A percentile compares a stretch with the other conserved stretches of the same genome.
These are phyloP conservation scores for Pseudoturritis turrita DNA, from an alignment of 345 rosid genomes.

Conservation along the genomic window DNA sequence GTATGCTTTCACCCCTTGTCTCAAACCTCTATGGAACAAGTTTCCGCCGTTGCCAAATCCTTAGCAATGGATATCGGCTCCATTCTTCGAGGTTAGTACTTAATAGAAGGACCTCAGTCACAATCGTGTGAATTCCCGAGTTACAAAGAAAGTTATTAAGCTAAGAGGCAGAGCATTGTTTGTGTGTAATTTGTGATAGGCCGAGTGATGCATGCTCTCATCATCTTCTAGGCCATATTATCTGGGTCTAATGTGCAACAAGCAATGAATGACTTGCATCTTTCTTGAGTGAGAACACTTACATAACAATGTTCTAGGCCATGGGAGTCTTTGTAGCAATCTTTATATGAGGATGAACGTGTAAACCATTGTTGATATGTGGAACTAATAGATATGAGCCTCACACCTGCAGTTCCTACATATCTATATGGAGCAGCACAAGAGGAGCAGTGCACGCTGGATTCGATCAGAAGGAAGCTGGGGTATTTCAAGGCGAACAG, in stretches of 20 bases:
- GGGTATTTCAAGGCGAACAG: conserved; percentile 83
- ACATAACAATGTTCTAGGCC: too few species aligned
- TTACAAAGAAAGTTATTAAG: not conserved
- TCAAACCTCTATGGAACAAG: conserved; percentile 53
- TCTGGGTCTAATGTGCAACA: too few species aligned
- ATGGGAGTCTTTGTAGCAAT: not conserved
- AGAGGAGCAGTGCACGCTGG: conserved; percentile 57
- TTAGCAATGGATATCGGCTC: conserved; percentile 68
- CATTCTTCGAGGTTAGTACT: conserved; percentile 57
- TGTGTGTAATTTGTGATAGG: not conserved
- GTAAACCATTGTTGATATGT: not conserved
- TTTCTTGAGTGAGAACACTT: too few species aligned
- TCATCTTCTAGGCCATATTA: too few species aligned
- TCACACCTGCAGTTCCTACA: conserved; percentile 64
- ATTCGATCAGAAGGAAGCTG: conserved; percentile 74
- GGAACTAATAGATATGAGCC: not conserved
- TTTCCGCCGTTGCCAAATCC: conserved; percentile 57
- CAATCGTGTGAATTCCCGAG: not conserved
- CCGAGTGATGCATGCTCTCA: too few species aligned
- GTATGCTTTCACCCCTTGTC: conserved; percentile 84
- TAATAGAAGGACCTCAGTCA: too few species aligned
- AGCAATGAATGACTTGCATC: too few species aligned
- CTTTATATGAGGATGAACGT: too few species aligned
- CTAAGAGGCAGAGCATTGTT: not conserved
- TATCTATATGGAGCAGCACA: conserved; percentile 77